Evolutionary conservation across 1,284 basidiomycete species (phyloP).

Genomic region (Termitomyces sp.): DNA sequence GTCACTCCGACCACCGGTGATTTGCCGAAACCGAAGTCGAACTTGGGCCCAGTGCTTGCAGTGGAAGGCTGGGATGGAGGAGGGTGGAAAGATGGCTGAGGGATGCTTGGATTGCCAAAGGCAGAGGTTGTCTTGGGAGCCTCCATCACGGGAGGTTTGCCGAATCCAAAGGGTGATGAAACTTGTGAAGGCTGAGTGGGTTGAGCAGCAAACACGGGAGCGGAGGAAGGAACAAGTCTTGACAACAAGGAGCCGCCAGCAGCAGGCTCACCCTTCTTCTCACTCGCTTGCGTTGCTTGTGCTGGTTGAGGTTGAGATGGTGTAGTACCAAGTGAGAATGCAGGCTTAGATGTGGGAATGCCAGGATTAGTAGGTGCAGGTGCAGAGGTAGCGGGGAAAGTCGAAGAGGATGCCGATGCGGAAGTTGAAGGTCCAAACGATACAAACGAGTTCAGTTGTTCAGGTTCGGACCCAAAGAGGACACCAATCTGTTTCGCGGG

Average conservation of each 20-base stretch:
- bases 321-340: constrained; percentile 2
- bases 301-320: background rate
- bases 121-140: constrained; percentile 15
- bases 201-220: background rate
- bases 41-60: constrained; percentile 13
- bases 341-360: constrained; percentile 1
- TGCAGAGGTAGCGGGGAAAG: background rate
- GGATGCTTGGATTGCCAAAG: constrained; percentile 4
- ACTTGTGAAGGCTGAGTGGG: background rate
- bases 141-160: constrained; percentile 18
- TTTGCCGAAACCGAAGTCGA: constrained; percentile 18
- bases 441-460: constrained; percentile 9
- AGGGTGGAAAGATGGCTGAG: constrained; percentile 7
- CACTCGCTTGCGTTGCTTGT: background rate
- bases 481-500: constrained; percentile 8
- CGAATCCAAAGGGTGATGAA: constrained; percentile 19
- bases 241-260: constrained; percentile 3
- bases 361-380: background rate
- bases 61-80: constrained; percentile 6
- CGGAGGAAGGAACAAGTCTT: background rate
- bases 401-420: background rate
- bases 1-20: background rate
- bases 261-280: constrained; percentile 1
- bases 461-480: constrained; percentile 8
- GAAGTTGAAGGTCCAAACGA: constrained; percentile 12